Conservation (phyloP, 2,329 filamentous ascomycete genomes). For the Fusarium ambrosium region DNA sequence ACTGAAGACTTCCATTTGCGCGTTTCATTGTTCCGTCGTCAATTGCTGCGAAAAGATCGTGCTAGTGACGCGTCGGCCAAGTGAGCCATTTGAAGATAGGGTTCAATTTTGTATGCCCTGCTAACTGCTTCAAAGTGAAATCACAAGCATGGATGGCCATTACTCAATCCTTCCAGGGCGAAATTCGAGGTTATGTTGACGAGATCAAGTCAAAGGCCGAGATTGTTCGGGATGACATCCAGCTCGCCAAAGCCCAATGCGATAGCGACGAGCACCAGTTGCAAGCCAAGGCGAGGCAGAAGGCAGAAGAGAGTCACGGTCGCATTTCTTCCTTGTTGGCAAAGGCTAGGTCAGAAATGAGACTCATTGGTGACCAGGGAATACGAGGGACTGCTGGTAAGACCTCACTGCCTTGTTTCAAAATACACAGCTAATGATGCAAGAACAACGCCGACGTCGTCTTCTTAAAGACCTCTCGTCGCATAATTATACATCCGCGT, state of each 20-base stretch:
- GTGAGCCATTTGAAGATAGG: too few relatives aligned
- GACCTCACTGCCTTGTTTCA: rapidly evolving
- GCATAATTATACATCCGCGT: constrained; percentile 9
- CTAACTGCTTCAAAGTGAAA: not conserved
- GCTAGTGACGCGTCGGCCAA: not conserved
- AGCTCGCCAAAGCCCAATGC: constrained; percentile 8
- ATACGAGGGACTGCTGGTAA: not conserved
- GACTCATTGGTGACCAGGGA: rapidly evolving
- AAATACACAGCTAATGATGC: rapidly evolving
- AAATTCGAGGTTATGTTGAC: constrained; percentile 22
- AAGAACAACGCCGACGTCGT: not conserved
- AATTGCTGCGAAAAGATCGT: constrained; percentile 29
- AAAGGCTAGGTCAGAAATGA: not conserved
- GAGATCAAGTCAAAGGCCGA: constrained; percentile 22
- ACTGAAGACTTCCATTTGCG: not conserved
- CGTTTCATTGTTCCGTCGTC: constrained; percentile 20
- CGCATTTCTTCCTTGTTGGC: not conserved
- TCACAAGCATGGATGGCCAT: constrained; percentile 18
- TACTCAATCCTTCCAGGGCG: constrained; percentile 21
- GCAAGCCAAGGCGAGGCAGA: constrained; percentile 14
- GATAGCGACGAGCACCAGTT: constrained; percentile 15
- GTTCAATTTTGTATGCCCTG: too few relatives aligned
- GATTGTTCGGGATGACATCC: constrained; percentile 9
- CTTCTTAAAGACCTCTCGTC: constrained; percentile 11
- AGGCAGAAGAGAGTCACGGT: constrained; percentile 5